Conservation (phyloP, 768 basidiomycete species). For the Mycena indigotica region DNA sequence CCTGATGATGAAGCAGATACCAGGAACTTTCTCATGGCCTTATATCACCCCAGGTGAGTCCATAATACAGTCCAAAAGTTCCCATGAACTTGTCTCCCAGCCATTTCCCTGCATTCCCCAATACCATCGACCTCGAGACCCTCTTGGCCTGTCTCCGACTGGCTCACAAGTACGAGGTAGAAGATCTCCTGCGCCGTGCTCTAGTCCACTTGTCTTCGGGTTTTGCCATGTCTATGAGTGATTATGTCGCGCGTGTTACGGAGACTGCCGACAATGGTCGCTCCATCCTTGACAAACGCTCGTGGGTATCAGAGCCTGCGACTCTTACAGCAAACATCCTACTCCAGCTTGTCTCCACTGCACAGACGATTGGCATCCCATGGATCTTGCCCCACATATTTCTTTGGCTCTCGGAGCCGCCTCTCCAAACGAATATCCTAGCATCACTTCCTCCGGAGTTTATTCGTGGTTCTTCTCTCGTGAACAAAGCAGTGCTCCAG, state of each 20-base stretch:
- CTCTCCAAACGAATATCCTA: no score
- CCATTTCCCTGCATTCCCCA: slow-evolving; percentile 8
- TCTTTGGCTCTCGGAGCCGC: no score
- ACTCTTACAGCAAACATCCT: not conserved
- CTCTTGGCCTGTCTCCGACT: slow-evolving; percentile 5
- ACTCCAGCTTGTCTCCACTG: slow-evolving; percentile 1
- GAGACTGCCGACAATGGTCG: not conserved
- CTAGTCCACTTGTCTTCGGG: slow-evolving; percentile 10
- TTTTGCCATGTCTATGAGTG: slow-evolving; percentile 5
- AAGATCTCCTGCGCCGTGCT: slow-evolving; percentile 12
- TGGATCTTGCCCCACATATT: slow-evolving; percentile 9
- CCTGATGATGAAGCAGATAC: slow-evolving; percentile 18
- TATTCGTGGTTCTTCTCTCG: no score
- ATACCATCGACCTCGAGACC: not conserved
- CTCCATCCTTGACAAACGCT: not conserved
- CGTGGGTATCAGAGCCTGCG: not conserved
- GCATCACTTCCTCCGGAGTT: no score
- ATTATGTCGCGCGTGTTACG: not conserved
- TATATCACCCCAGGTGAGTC: slow-evolving; percentile 7
- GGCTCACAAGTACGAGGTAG: slow-evolving; percentile 14
- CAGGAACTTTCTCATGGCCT: slow-evolving; percentile 7
- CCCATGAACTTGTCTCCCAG: not conserved
- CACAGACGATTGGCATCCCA: slow-evolving; percentile 15
- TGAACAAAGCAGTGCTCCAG: no score
- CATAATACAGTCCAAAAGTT: no score